Evolutionary conservation across 2,329 filamentous ascomycete genomes (phyloP).

Genomic region (Bisporella sp.): DNA sequence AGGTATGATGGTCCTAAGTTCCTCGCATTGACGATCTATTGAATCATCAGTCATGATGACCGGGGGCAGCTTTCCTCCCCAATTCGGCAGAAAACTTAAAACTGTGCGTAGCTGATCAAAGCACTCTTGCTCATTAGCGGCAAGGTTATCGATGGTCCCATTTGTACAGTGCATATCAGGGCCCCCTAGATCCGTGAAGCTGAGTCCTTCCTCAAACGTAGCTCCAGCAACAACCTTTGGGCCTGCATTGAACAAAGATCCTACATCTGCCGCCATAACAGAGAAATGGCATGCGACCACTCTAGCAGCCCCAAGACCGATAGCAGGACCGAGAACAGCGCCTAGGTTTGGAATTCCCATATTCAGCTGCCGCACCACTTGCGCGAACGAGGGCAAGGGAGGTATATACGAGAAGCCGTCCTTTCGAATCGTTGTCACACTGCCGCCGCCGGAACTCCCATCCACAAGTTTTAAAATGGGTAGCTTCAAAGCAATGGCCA

Average conservation of each 20-base stretch:
- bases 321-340: conserved; percentile 55
- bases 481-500: conserved; percentile 47
- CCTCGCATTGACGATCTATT: conserved; percentile 38
- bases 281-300: conserved; percentile 58
- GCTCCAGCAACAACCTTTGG: conserved; percentile 55
- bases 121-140: conserved; percentile 51
- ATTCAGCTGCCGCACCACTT: conserved; percentile 51
- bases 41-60: conserved; percentile 39
- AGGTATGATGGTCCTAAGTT: conserved; percentile 49
- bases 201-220: conserved; percentile 57
- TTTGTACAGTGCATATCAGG: conserved; percentile 57
- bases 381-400: conserved; percentile 44
- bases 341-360: conserved; percentile 58
- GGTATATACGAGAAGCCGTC: conserved; percentile 54
- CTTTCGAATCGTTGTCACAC: conserved; percentile 50
- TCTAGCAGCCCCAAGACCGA: conserved; percentile 54
- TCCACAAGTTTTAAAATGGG: conserved; percentile 60
- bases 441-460: conserved; percentile 55
- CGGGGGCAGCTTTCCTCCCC: conserved; percentile 45
- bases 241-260: conserved; percentile 56
- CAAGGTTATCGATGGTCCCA: conserved; percentile 59
- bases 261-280: conserved; percentile 58
- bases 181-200: conserved; percentile 51
- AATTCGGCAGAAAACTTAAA: conserved; percentile 50
- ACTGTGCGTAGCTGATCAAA: conserved; percentile 54